Percentiles rank a stretch among this genome's conserved stretches.
These are phyloP conservation scores for Eutrema heterophyllum DNA, from an alignment of 345 rosid genomes.

Conservation along the genomic window DNA sequence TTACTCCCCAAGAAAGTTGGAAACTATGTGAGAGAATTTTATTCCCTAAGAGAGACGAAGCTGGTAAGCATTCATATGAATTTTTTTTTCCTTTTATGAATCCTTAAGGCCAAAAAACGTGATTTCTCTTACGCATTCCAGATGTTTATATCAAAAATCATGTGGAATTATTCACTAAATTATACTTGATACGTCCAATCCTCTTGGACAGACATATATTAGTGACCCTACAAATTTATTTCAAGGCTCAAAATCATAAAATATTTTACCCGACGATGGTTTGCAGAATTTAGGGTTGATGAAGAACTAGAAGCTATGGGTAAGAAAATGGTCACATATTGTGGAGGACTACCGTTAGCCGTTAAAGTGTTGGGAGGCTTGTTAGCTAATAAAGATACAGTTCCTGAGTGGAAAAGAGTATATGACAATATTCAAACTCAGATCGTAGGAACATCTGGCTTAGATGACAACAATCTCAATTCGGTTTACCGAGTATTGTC, in stretches of 20 bases:
- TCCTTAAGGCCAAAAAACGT: no score
- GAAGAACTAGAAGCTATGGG: background rate
- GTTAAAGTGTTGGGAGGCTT: background rate
- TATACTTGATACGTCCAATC: no score
- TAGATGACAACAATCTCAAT: background rate
- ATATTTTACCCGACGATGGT: background rate
- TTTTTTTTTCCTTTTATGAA: no score
- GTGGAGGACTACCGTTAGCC: background rate
- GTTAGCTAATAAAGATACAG: background rate
- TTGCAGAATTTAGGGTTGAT: background rate
- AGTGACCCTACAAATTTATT: no score
- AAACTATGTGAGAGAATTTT: constrained; percentile 27
- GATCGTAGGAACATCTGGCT: background rate
- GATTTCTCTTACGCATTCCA: no score
- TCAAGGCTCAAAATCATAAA: no score
- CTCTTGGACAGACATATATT: no score
- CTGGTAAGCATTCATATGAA: background rate
- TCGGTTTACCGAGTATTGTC: no score
- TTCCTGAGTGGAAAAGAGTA: background rate
- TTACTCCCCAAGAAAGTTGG: constrained; percentile 35
- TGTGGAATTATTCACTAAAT: no score
- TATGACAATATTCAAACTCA: background rate
- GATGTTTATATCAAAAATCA: no score
- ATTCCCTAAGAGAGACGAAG: background rate
- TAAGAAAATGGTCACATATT: background rate